phyloP scores from a whole-genome alignment of 768 basidiomycete genomes.

The Suillus discolor region DNA sequence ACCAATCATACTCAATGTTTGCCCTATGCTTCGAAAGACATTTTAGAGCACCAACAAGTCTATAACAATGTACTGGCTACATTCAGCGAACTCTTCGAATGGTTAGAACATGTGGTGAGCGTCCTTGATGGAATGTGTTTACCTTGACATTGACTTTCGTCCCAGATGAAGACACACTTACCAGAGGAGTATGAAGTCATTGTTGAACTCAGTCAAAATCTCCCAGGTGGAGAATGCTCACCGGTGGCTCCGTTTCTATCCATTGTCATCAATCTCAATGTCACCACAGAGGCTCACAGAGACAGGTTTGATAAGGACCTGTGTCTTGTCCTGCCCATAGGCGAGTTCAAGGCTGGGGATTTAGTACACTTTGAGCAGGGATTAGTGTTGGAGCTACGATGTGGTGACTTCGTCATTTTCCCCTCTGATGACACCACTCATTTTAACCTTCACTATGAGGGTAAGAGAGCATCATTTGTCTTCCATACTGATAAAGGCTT shows the following conservation, averaged over 20 bases:
- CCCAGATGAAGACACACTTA: not conserved
- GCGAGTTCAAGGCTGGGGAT: constrained; percentile 5
- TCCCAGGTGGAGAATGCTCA: constrained; percentile 1
- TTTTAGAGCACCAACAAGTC: not conserved
- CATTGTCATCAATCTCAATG: constrained; percentile 12
- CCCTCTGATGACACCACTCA: constrained; percentile 2
- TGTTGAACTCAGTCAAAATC: not conserved
- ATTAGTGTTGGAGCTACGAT: constrained; percentile 5
- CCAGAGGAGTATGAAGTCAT: constrained; percentile 7
- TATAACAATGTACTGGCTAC: not conserved
- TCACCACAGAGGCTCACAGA: constrained; percentile 8
- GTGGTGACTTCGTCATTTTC: constrained; percentile 14
- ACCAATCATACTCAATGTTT: not conserved
- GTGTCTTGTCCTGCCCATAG: not conserved
- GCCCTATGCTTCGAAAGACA: not conserved
- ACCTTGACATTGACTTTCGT: no score
- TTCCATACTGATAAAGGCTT: constrained; percentile 8
- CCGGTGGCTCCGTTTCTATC: not conserved
- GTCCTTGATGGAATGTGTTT: no score
- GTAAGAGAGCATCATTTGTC: constrained; percentile 12
- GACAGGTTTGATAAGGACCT: constrained; percentile 3
- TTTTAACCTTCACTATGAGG: constrained; percentile 13
- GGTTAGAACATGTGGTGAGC: not conserved
- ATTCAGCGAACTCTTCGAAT: not conserved
- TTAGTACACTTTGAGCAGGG: constrained; percentile 12